Conservation (phyloP, 169 alveolate genomes). For the Haemoproteus tartakovskyi region DNA sequence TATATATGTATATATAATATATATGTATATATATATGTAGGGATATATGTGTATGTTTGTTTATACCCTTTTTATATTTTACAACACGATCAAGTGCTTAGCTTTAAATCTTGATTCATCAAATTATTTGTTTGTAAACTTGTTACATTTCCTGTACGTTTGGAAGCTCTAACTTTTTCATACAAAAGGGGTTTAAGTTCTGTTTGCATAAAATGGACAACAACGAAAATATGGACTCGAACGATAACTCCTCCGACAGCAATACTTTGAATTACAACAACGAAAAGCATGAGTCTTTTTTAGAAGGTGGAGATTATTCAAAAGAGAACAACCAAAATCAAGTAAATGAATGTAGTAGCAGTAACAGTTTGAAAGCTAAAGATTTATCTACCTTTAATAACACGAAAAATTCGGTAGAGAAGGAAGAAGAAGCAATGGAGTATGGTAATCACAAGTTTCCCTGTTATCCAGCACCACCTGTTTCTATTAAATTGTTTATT, state of each 20-base stretch:
- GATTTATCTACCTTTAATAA: slow-evolving; percentile 2
- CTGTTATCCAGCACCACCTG: slow-evolving; percentile 89
- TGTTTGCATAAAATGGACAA: slow-evolving; percentile 63
- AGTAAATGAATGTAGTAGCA: slow-evolving; percentile 6
- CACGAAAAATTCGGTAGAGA: slow-evolving; percentile 29
- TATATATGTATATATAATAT: background rate
- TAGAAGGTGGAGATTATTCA: slow-evolving; percentile 33
- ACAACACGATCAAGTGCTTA: background rate
- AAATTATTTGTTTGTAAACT: background rate
- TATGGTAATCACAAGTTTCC: slow-evolving; percentile 65
- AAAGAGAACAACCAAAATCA: slow-evolving; percentile 55
- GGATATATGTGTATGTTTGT: background rate
- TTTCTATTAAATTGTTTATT: slow-evolving; percentile 85
- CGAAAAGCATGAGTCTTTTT: slow-evolving; percentile 34
- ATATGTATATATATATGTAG: background rate
- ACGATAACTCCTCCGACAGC: slow-evolving; percentile 55
- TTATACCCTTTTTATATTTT: background rate
- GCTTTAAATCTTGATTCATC: background rate
- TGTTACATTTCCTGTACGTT: background rate
- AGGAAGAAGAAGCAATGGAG: slow-evolving; percentile 34
- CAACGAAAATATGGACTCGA: slow-evolving; percentile 52
- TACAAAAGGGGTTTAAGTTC: background rate
- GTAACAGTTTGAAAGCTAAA: slow-evolving; percentile 14
- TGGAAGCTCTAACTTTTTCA: background rate
- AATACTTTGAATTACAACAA: slow-evolving; percentile 47